Percentiles rank a stretch among this genome's conserved stretches.
Conservation (phyloP, 2,329 filamentous ascomycete genomes). For the Alternaria conjuncta region DNA sequence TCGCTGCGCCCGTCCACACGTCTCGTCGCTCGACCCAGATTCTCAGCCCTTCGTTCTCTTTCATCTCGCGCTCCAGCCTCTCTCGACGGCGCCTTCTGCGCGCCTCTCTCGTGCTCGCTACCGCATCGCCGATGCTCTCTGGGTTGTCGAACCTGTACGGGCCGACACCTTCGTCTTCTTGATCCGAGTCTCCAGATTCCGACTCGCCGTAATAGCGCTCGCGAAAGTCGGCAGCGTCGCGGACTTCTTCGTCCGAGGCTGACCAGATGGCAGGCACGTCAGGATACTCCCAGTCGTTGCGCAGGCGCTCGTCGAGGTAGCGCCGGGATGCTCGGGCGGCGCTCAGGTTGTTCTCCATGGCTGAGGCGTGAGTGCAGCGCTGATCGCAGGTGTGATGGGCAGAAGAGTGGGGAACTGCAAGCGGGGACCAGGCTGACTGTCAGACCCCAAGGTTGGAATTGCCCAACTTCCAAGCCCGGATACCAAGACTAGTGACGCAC, state of each 20-base stretch:
- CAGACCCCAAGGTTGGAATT: neutral
- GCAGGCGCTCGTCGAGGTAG: constrained; percentile 51
- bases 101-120: constrained; percentile 37
- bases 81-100: constrained; percentile 49
- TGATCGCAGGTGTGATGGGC: neutral
- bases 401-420: constrained; percentile 1
- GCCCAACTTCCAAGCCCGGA: neutral
- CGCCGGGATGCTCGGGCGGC: constrained; percentile 52
- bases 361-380: neutral
- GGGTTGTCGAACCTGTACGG: constrained; percentile 54
- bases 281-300: constrained; percentile 56
- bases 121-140: constrained; percentile 51
- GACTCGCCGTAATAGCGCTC: constrained; percentile 53
- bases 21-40: constrained; percentile 79
- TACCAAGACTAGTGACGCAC: constrained; percentile 6
- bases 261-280: constrained; percentile 37
- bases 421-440: neutral
- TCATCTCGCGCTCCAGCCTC: constrained; percentile 52
- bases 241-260: constrained; percentile 45
- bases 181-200: constrained; percentile 28
- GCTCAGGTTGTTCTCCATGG: constrained; percentile 51
- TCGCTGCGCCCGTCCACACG: constrained; percentile 79
- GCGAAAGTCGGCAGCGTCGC: constrained; percentile 46
- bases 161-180: constrained; percentile 35
- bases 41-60: constrained; percentile 82